Percentiles rank a stretch among this genome's conserved stretches.
Conservation (phyloP, 805 yeast species). For the Danielia reshetovae region DNA sequence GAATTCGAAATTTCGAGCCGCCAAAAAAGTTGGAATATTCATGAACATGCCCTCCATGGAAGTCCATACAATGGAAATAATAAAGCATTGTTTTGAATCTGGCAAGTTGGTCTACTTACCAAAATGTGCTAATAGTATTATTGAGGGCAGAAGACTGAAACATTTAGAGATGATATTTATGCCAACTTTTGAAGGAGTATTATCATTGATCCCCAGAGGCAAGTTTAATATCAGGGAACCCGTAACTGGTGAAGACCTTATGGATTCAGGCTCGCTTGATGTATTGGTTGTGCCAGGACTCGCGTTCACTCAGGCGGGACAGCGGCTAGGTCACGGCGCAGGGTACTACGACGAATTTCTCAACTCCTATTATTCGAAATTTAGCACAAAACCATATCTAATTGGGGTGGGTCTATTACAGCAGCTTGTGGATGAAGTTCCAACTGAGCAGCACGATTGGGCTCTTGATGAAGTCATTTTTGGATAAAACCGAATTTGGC, state of each 20-base stretch:
- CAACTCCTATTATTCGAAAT: constrained; percentile 15
- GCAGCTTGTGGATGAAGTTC: constrained; percentile 54
- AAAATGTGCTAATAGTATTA: constrained; percentile 35
- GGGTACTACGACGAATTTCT: constrained; percentile 83
- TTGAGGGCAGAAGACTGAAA: constrained; percentile 27
- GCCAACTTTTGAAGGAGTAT: constrained; percentile 37
- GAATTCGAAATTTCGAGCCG: constrained; percentile 35
- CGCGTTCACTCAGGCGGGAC: constrained; percentile 54
- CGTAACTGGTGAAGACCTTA: constrained; percentile 24
- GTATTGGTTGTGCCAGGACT: constrained; percentile 81
- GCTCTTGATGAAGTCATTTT: constrained; percentile 51
- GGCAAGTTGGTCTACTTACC: constrained; percentile 59
- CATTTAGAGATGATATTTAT: constrained; percentile 58
- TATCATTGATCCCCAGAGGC: constrained; percentile 59
- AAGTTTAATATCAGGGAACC: constrained; percentile 71
- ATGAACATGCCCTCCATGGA: constrained; percentile 77
- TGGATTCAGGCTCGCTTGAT: constrained; percentile 46
- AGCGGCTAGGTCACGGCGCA: constrained; percentile 86
- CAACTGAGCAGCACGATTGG: constrained; percentile 64
- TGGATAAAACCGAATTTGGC: constrained; percentile 12
- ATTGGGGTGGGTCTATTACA: constrained; percentile 65
- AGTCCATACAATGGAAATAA: constrained; percentile 54
- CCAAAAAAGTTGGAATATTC: constrained; percentile 58
- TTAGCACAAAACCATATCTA: constrained; percentile 34
- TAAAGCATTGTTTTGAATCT: constrained; percentile 47